A percentile compares a stretch with the other conserved stretches of the same genome.
Evolutionary conservation across 495 filamentous ascomycete genomes (phyloP).

Genomic region (Paragyromitra xinjiangensis): DNA sequence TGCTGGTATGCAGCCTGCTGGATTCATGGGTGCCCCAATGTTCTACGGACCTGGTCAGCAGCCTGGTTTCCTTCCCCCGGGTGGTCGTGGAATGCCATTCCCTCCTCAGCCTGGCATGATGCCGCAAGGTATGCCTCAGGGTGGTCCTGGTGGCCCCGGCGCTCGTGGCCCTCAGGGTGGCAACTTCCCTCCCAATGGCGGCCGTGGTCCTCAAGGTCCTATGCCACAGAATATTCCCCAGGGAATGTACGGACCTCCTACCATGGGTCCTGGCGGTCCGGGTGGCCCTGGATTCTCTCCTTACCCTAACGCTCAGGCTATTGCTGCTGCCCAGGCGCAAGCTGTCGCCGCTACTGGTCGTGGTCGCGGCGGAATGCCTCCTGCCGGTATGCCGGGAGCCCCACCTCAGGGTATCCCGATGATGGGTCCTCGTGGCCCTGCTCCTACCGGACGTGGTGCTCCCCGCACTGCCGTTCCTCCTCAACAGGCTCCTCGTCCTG

Average conservation of each 20-base stretch:
- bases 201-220: constrained; percentile 66
- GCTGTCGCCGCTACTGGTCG: constrained; percentile 51
- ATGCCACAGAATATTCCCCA: constrained; percentile 62
- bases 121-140: constrained; percentile 84
- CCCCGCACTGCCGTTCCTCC: constrained; percentile 49
- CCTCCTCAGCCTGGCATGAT: constrained; percentile 82
- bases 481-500: constrained; percentile 46
- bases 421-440: constrained; percentile 58
- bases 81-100: constrained; percentile 86
- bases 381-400: constrained; percentile 42
- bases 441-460: constrained; percentile 50
- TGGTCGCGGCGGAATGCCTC: constrained; percentile 52
- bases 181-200: constrained; percentile 63
- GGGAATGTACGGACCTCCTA: constrained; percentile 58
- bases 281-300: constrained; percentile 58
- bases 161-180: constrained; percentile 60
- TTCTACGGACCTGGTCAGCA: constrained; percentile 90
- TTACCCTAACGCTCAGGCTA: constrained; percentile 56
- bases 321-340: constrained; percentile 51
- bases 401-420: constrained; percentile 53
- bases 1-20: constrained; percentile 72
- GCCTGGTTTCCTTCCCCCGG: constrained; percentile 74
- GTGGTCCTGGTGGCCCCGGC: constrained; percentile 71
- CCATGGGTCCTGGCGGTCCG: constrained; percentile 54
- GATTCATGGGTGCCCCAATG: constrained; percentile 62